Evolutionary conservation across 148 eudicot genomes (phyloP).

Genomic region (Mesembryanthemum crystallinum): DNA sequence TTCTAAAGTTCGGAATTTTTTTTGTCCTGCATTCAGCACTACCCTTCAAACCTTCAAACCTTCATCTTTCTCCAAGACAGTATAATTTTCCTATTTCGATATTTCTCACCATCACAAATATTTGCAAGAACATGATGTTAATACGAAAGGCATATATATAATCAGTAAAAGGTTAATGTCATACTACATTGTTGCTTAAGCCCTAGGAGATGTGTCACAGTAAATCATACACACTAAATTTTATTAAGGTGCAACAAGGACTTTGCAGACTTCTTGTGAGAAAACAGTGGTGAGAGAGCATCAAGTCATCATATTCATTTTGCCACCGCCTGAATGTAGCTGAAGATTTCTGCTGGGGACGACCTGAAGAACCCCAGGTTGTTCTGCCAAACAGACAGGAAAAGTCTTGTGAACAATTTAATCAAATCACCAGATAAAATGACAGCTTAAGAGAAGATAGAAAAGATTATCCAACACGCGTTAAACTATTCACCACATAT

Average conservation of each 20-base stretch:
- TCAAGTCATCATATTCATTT: constrained; percentile 19
- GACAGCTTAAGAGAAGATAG: not conserved
- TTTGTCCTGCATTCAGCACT: too few relatives aligned
- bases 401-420: not conserved
- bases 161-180: not conserved
- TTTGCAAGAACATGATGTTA: too few relatives aligned
- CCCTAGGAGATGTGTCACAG: not conserved
- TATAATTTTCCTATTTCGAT: too few relatives aligned
- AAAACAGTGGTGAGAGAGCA: not conserved
- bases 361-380: constrained; percentile 87
- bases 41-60: too few relatives aligned
- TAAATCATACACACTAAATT: not conserved
- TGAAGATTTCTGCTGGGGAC: constrained; percentile 57
- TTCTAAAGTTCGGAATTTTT: too few relatives aligned
- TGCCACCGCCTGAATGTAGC: constrained; percentile 60
- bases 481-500: too few relatives aligned
- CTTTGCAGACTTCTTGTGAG: not conserved
- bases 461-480: not conserved
- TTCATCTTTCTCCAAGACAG: too few relatives aligned
- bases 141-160: too few relatives aligned
- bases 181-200: not conserved
- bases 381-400: constrained; percentile 39
- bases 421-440: not conserved
- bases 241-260: not conserved
- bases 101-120: not conserved